phyloP scores from a whole-genome alignment of 805 yeast genomes.

The Pichia nanzhaoensis region DNA sequence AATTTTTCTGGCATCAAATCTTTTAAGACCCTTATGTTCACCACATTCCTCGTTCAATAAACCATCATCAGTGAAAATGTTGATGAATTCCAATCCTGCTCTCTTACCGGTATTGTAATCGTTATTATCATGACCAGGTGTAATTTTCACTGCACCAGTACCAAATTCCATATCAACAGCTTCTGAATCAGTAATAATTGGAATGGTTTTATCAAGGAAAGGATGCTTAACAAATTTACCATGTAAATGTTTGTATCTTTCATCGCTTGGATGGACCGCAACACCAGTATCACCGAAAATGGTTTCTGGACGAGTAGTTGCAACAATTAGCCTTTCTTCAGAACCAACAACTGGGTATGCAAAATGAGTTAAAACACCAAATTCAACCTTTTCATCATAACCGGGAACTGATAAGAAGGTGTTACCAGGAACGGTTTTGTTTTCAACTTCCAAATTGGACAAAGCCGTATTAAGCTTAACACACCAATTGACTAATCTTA shows the following conservation, averaged over 20 bases:
- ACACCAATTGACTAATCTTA: constrained; percentile 94
- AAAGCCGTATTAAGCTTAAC: constrained; percentile 90
- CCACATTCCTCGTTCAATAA: constrained; percentile 87
- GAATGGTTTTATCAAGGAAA: constrained; percentile 74
- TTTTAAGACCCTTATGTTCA: constrained; percentile 82
- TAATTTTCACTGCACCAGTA: constrained; percentile 99
- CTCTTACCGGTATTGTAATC: constrained; percentile 97
- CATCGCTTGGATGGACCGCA: constrained; percentile 95
- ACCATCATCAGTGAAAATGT: constrained; percentile 91
- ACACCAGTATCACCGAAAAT: constrained; percentile 96
- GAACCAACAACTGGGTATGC: constrained; percentile 84
- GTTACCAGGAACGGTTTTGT: constrained; percentile 79
- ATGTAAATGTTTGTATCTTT: constrained; percentile 88
- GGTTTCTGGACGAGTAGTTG: constrained; percentile 99
- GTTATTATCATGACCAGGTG: constrained; percentile 97
- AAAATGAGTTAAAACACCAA: constrained; percentile 94
- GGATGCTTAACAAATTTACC: constrained; percentile 92
- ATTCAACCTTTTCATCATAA: constrained; percentile 83
- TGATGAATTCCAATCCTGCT: constrained; percentile 78
- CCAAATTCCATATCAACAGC: constrained; percentile 99
- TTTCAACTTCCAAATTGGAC: constrained; percentile 93
- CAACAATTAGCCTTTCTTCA: constrained; percentile 83
- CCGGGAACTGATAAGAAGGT: constrained; percentile 82
- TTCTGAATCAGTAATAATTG: constrained; percentile 83
- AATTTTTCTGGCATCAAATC: constrained; percentile 85